phyloP scores from a whole-genome alignment of 2,329 filamentous ascomycete genomes.

The Aspergillus pseudoglaucus region DNA sequence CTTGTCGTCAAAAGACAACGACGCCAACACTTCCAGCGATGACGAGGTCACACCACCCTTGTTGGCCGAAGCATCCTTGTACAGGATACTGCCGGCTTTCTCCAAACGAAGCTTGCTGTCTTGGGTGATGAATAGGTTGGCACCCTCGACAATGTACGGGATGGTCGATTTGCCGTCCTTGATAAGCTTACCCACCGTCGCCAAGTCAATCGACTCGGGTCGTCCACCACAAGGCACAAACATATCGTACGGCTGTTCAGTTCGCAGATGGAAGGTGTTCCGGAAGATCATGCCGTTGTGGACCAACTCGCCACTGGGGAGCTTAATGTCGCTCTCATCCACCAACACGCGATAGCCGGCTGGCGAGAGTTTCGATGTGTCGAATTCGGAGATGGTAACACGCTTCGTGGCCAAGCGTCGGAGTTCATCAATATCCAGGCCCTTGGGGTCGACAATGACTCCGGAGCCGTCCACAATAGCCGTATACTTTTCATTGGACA shows the following conservation, averaged over 20 bases:
- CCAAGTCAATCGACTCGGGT: conserved; percentile 91
- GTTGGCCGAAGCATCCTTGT: conserved; percentile 97
- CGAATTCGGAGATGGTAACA: conserved; percentile 83
- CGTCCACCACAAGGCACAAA: conserved; percentile 97
- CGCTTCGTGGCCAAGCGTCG: conserved; percentile 76
- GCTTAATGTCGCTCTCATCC: conserved; percentile 80
- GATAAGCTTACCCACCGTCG: conserved; percentile 80
- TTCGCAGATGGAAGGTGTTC: conserved; percentile 91
- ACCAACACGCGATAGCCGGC: conserved; percentile 88
- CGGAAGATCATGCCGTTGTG: conserved; percentile 92
- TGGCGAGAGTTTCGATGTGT: conserved; percentile 74
- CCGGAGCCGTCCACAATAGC: conserved; percentile 94
- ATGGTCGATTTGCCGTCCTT: conserved; percentile 79
- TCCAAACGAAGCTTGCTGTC: conserved; percentile 94
- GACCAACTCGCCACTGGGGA: conserved; percentile 79
- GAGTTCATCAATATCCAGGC: conserved; percentile 77
- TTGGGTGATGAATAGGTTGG: conserved; percentile 97
- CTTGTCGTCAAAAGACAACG: conserved; percentile 85
- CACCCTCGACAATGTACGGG: conserved; percentile 94
- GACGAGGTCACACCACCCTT: conserved; percentile 98
- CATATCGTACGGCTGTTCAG: conserved; percentile 67
- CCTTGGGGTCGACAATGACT: conserved; percentile 87
- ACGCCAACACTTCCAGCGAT: conserved; percentile 90
- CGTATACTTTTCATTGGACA: conserved; percentile 92
- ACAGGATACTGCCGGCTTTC: conserved; percentile 87